Base-by-base conservation (phyloP, 2,329 filamentous ascomycete species). In the Penicillium sp. region DNA sequence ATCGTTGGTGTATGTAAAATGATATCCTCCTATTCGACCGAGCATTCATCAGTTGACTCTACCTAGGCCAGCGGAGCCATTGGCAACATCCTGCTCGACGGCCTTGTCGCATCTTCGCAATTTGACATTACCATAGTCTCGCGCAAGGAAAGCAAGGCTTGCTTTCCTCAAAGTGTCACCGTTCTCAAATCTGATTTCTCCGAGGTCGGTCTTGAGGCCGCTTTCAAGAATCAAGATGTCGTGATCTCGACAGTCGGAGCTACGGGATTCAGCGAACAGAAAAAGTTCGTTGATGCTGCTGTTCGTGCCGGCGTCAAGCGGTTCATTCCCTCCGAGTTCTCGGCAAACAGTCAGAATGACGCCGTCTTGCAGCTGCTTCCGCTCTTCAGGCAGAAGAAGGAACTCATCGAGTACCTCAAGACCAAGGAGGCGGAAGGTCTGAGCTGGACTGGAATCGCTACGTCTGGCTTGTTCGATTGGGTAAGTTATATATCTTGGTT, bases 401-500 rank as follows among this genome's bases (percentile, higher is more conserved):
- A 63, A 3, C 49, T 68, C 2, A 59, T 84, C 9, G 78, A 84
- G 33, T 84, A 86, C 57, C 73, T 87, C 20, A 76, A 80, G 58
- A 70, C 70, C 23, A 79, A 80, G 58, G 72, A 80, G 56, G 69
- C 72, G 22, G 65, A 73, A 1, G 69, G 62, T 0, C 80, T 88
- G 58, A 79, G 75, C 27, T 89, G 85, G 85, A 87, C 83, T 1
- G 81, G 76, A 2, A 67, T 89, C 14, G 79, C 84, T 3, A 81
- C 75, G 8, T 83, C 85, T 0, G 72, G 81, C 2, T 84, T 88
- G 69, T 85, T 88, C 65, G 85, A 88, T 64, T 84, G 80, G 82
- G 56, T 65, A 51, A 44, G 59, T 27, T 60, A 29, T 25, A n/a
- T 25, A 31, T 46, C 46, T 27, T 49, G 33, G 20, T 9, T 27